A percentile compares a stretch with the other conserved stretches of the same genome.
These are phyloP conservation scores for Tolypocladium nubicola DNA, from an alignment of 2,329 filamentous ascomycete species.

Conservation along the genomic window DNA sequence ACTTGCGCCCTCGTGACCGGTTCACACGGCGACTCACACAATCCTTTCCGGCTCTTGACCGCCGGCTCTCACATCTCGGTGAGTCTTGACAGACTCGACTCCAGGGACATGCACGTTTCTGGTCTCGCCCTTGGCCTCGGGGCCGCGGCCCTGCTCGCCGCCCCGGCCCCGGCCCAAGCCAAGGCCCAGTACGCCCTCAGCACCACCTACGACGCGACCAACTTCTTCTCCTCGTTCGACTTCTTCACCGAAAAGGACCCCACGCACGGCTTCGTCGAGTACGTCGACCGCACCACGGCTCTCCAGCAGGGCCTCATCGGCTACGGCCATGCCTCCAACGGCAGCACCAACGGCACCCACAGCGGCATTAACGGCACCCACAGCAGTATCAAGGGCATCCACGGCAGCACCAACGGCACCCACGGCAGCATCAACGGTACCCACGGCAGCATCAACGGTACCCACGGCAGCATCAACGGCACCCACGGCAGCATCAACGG, in stretches of 20 bases:
- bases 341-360: slow-evolving; percentile 31
- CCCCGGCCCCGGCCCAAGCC: slow-evolving; percentile 8
- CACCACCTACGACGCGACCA: slow-evolving; percentile 37
- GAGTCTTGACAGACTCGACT: background rate
- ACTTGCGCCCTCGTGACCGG: slow-evolving; percentile 7
- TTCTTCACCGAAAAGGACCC: slow-evolving; percentile 54
- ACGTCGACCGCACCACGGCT: slow-evolving; percentile 50
- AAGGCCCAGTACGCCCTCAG: slow-evolving; percentile 31
- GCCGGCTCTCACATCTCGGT: background rate
- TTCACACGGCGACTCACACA: slow-evolving; percentile 6
- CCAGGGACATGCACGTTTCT: slow-evolving; percentile 10
- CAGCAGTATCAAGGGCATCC: too few relatives aligned
- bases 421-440: too few relatives aligned
- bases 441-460: too few relatives aligned
- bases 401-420: too few relatives aligned
- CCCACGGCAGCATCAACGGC: too few relatives aligned
- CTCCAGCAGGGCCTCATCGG: slow-evolving; percentile 47
- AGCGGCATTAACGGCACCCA: slow-evolving; percentile 2
- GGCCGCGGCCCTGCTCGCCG: slow-evolving; percentile 17
- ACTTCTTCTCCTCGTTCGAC: slow-evolving; percentile 46
- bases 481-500: too few relatives aligned
- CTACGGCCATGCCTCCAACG: slow-evolving; percentile 26
- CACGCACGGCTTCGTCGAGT: slow-evolving; percentile 65
- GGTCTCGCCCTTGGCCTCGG: slow-evolving; percentile 11
- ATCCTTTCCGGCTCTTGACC: too few relatives aligned